Percentiles rank a stretch among this genome's conserved stretches.
phyloP scores from a whole-genome alignment of 176 grass and related monocot genomes.

The Ensete glaucum region DNA sequence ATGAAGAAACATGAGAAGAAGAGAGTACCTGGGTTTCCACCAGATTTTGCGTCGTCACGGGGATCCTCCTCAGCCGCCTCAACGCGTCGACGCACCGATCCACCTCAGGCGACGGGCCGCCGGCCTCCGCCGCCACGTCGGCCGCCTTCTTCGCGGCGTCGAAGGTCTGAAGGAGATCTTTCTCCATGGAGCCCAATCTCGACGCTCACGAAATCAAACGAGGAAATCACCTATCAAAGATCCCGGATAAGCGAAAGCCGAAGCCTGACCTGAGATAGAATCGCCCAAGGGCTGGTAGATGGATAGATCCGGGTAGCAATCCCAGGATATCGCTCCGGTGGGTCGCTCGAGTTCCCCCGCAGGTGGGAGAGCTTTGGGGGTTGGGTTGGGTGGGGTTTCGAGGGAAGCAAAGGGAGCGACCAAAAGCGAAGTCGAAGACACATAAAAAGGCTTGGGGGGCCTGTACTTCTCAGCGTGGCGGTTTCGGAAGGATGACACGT shows the following conservation, averaged over 20 bases:
- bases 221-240: not conserved
- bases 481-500: no score
- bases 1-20: not conserved
- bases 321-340: no score
- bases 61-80: constrained; percentile 48
- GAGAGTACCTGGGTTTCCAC: constrained; percentile 72
- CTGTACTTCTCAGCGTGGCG: no score
- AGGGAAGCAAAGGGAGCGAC: no score
- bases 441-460: no score
- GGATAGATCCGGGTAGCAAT: no score
- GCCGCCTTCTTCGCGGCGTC: constrained; percentile 88
- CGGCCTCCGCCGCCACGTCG: constrained; percentile 32
- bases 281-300: no score
- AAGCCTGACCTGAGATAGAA: not conserved
- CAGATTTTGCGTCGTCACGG: constrained; percentile 73
- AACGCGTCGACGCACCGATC: constrained; percentile 80
- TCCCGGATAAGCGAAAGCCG: not conserved
- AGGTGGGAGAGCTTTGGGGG: no score
- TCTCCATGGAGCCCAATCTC: constrained; percentile 38
- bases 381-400: no score
- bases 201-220: not conserved
- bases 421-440: no score
- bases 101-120: constrained; percentile 45
- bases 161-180: constrained; percentile 82
- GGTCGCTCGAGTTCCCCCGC: no score